Evolutionary conservation across 805 yeast species (phyloP), one percentile per base, ranked within the genome.

Genomic region (Millerozyma acaciae): DNA sequence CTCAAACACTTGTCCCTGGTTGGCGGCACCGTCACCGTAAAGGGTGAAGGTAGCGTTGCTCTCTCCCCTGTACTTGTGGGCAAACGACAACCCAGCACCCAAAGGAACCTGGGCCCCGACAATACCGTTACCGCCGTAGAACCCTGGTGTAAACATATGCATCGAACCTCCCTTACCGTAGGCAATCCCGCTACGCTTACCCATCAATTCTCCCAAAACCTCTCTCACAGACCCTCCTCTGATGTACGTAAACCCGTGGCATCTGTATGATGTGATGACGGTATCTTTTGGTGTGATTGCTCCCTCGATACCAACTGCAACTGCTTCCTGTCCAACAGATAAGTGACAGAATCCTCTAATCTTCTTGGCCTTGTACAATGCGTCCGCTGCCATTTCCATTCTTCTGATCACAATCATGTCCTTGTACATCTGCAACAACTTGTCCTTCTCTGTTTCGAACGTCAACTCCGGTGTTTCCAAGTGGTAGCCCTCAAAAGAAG

Each of bases 91-190:
- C 53, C 98, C 98, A 35, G 96, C 87, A 60, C 98, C 98, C 52
- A 93, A 76, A 44, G 98, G 96, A 37, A 93, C 97, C 72, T 93
- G 98, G 34, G 97, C 98, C 62, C 98, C 98, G 35, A 93, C 98
- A 63, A 93, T 93, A 74, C 98, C 98, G 70, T 93, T 93, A 69
- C 98, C 98, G 63, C 98, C 98, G 67, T 83, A 93, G 75, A 93
- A 93, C 42, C 94, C 94, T 29, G 82, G 80, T 30, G 95, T 85
- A 63, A 81, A 93, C 89, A 93, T 85, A 73, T 93, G 98, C 98
- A 93, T 93, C 46, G 98, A 93, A 53, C 98, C 98, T 73, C 98
- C 98, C 70, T 93, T 93, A 71, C 98, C 98, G 68, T 70, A 81
- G 26, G 97, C 84, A 41, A 85, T 94, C 74, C 98, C 97, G 38